These are phyloP conservation scores for Starmerella powellii DNA, from an alignment of 805 yeast species.

Conservation along the genomic window DNA sequence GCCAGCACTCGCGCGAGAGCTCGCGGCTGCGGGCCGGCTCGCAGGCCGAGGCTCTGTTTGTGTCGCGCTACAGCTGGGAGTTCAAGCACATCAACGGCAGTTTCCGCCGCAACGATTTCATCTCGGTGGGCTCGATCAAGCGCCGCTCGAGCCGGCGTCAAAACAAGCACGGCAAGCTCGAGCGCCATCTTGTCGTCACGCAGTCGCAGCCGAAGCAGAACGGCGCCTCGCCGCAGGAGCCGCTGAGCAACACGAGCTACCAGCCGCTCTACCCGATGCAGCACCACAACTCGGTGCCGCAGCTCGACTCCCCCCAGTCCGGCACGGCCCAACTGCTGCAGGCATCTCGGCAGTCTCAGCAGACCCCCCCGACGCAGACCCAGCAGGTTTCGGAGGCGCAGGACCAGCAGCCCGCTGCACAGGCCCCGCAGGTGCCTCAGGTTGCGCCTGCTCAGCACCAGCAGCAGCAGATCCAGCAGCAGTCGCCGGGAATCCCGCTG, in stretches of 20 bases:
- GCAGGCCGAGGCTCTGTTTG: slow-evolving; percentile 1
- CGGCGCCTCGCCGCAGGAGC: slow-evolving; percentile 5
- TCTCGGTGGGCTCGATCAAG: slow-evolving; percentile 60
- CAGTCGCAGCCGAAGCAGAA: too few relatives aligned
- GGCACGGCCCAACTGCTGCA: too few relatives aligned
- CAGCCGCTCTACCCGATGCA: neutral
- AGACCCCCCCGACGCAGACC: neutral
- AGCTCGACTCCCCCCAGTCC: neutral
- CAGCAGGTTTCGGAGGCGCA: too few relatives aligned
- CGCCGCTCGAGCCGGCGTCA: slow-evolving; percentile 42
- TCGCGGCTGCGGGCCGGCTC: slow-evolving; percentile 2
- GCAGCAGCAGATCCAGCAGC: slow-evolving; percentile 4
- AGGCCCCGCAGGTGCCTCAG: slow-evolving; percentile 2
- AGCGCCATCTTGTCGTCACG: slow-evolving; percentile 16
- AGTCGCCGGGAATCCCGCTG: too few relatives aligned
- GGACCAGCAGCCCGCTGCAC: slow-evolving; percentile 2
- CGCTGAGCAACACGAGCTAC: neutral
- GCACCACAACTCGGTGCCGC: neutral
- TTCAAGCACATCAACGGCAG: slow-evolving; percentile 71
- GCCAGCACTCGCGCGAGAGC: slow-evolving; percentile 17
- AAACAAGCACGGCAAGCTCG: slow-evolving; percentile 11
- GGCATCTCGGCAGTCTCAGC: neutral
- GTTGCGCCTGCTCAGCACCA: slow-evolving; percentile 1
- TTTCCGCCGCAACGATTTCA: slow-evolving; percentile 72
- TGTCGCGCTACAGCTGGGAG: slow-evolving; percentile 49